Evolutionary conservation across 768 basidiomycete genomes (phyloP).

Genomic region (Clavulina sp.): DNA sequence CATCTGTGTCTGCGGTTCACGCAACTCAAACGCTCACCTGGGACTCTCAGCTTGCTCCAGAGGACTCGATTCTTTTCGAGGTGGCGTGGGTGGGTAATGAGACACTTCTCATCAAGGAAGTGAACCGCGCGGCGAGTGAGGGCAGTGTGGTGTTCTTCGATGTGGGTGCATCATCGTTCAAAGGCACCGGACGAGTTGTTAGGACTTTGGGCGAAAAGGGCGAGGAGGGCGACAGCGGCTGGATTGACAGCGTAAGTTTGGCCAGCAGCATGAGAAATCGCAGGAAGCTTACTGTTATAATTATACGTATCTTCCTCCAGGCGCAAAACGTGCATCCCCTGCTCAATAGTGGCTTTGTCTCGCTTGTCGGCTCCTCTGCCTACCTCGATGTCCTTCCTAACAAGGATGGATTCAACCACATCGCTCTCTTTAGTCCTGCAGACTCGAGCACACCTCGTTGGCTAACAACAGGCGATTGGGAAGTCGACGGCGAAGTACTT

Average conservation of each 20-base stretch:
- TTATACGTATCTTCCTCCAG: conserved; percentile 19
- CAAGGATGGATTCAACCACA: conserved; percentile 70
- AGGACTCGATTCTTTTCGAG: conserved; percentile 60
- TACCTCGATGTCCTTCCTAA: conserved; percentile 87
- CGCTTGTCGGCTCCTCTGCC: conserved; percentile 31
- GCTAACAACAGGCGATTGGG: conserved; percentile 79
- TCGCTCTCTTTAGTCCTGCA: conserved; percentile 78
- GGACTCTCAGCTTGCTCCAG: conserved; percentile 35
- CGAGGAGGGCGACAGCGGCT: conserved; percentile 80
- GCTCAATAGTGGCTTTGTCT: conserved; percentile 19
- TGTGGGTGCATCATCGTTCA: conserved; percentile 18
- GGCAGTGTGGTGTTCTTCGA: conserved; percentile 72
- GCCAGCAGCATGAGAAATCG: not conserved
- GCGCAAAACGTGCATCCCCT: conserved; percentile 45
- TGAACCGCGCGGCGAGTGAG: conserved; percentile 64
- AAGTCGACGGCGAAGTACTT: conserved; percentile 59
- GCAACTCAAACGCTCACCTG: conserved; percentile 41
- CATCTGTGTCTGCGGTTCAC: conserved; percentile 17
- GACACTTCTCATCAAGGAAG: conserved; percentile 66
- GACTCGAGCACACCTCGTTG: conserved; percentile 53
- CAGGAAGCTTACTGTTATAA: not conserved
- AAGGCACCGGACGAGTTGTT: conserved; percentile 32
- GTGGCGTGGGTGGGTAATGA: conserved; percentile 74
- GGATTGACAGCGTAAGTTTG: conserved; percentile 69
- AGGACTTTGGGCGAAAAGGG: conserved; percentile 65